Evolutionary conservation across 768 basidiomycete species (phyloP).

Genomic region (Termitomyces sp.): DNA sequence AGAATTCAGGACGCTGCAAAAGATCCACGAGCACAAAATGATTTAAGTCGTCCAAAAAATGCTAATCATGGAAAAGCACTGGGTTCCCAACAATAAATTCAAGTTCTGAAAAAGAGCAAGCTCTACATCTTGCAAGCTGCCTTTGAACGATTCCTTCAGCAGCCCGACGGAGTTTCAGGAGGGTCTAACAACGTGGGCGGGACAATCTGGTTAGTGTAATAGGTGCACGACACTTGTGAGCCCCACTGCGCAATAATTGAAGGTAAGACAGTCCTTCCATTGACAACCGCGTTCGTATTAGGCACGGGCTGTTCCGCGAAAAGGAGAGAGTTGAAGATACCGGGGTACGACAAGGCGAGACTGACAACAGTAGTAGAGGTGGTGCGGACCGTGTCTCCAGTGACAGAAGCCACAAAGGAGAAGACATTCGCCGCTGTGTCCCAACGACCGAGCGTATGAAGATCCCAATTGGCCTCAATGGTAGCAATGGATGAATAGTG

Average conservation of each 20-base stretch:
- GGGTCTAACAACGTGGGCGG: conserved; percentile 2
- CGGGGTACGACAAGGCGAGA: conserved; percentile 21
- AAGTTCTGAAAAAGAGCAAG: not conserved
- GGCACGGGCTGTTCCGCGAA: conserved; percentile 17
- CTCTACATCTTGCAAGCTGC: not conserved
- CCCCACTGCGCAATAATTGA: conserved; percentile 19
- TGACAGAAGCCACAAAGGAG: conserved; percentile 38
- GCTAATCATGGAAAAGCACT: not conserved
- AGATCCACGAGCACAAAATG: not conserved
- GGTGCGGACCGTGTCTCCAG: conserved; percentile 32
- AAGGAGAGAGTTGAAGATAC: conserved; percentile 17
- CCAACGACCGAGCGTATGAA: conserved; percentile 52
- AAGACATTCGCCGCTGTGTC: conserved; percentile 42
- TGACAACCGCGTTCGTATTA: conserved; percentile 20
- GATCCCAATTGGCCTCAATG: conserved; percentile 56
- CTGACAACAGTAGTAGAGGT: conserved; percentile 8
- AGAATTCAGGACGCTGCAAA: too few relatives aligned
- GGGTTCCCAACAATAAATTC: not conserved
- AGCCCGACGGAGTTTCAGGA: conserved; percentile 6
- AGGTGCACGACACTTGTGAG: conserved; percentile 6
- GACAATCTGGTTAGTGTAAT: conserved; percentile 15
- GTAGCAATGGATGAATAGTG: conserved; percentile 57
- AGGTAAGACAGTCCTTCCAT: conserved; percentile 19
- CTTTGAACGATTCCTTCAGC: not conserved
- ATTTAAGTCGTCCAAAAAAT: not conserved